A percentile compares a stretch with the other conserved stretches of the same genome.
These are phyloP conservation scores for Magnolia sinica DNA, from an alignment of 164 flowering plant species.

Conservation along the genomic window DNA sequence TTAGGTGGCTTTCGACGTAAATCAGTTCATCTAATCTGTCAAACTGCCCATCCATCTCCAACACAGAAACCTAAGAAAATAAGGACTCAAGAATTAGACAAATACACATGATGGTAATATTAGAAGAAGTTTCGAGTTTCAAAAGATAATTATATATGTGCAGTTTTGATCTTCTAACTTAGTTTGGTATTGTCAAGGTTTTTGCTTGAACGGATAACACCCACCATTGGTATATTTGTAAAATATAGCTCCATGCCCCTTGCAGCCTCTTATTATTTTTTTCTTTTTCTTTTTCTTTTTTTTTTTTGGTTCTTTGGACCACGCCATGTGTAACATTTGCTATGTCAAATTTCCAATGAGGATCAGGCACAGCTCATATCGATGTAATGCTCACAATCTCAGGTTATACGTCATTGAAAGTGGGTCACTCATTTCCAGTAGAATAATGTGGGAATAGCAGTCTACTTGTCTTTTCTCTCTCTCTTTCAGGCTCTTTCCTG, in stretches of 20 bases:
- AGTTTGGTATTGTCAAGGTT: neutral
- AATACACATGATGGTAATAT: neutral
- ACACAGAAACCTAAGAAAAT: conserved; percentile 57
- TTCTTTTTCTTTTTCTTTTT: neutral
- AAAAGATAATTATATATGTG: neutral
- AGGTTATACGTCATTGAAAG: neutral
- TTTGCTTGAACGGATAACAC: neutral
- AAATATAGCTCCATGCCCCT: neutral
- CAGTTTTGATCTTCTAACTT: neutral
- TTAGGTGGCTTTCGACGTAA: conserved; percentile 87
- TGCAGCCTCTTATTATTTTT: neutral
- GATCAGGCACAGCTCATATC: no score
- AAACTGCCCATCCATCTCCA: conserved; percentile 97
- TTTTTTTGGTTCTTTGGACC: neutral
- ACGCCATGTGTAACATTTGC: no score
- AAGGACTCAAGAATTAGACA: neutral
- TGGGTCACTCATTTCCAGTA: neutral
- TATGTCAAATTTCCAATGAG: no score
- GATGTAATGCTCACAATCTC: neutral
- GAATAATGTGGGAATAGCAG: neutral
- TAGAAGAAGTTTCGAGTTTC: neutral
- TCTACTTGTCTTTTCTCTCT: neutral
- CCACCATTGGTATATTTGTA: neutral
- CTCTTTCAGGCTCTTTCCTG: neutral
- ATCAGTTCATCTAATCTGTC: conserved; percentile 94